phyloP scores from a whole-genome alignment of 2,329 filamentous ascomycete species.

The Sporothrix inflata region DNA sequence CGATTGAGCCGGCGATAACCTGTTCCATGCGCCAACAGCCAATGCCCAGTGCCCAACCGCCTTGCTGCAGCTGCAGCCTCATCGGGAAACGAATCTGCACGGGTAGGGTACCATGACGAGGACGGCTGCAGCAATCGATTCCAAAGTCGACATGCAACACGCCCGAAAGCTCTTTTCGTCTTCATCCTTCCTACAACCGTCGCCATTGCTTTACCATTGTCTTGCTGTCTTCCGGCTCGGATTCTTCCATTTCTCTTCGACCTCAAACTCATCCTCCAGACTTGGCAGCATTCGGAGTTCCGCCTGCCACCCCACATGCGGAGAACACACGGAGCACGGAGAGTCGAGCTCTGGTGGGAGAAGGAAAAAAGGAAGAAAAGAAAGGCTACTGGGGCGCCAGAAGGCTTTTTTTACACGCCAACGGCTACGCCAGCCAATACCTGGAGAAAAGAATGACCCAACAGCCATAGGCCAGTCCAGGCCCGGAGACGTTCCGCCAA shows the following conservation, averaged over 20 bases:
- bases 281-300: neutral
- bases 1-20: neutral
- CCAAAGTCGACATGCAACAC: too few species aligned
- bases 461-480: neutral
- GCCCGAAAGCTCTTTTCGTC: too few species aligned
- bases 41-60: neutral
- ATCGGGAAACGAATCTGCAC: conserved; percentile 14
- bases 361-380: neutral
- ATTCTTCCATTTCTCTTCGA: too few species aligned
- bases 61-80: neutral
- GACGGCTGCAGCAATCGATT: conserved; percentile 4
- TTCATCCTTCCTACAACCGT: too few species aligned
- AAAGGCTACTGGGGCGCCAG: neutral
- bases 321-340: conserved; percentile 10
- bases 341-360: neutral
- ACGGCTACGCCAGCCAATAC: neutral
- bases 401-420: neutral
- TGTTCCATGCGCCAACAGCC: neutral
- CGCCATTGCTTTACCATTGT: too few species aligned
- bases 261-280: too few species aligned
- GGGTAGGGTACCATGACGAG: neutral
- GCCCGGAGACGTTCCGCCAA: neutral
- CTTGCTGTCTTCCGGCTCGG: too few species aligned
- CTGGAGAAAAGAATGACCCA: neutral
- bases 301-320: neutral